These are phyloP conservation scores for Veloporphyrellus conicus DNA, from an alignment of 1,284 basidiomycete species.

Conservation along the genomic window DNA sequence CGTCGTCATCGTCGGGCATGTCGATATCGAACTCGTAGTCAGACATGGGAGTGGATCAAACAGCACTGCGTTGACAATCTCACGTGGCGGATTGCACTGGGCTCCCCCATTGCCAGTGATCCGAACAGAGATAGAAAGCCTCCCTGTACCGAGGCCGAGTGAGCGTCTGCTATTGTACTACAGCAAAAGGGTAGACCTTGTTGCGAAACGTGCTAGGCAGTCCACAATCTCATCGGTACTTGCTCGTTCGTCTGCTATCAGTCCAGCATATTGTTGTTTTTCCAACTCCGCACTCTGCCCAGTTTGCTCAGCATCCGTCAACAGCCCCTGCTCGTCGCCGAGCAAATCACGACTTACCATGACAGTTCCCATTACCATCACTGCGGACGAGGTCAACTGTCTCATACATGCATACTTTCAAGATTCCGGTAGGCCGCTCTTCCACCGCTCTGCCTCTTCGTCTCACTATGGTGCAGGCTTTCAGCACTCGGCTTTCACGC, in stretches of 20 bases:
- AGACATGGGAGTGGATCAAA: conserved; percentile 18
- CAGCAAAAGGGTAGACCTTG: no score
- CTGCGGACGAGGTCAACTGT: conserved; percentile 80
- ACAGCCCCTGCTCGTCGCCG: background rate
- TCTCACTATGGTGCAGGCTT: conserved; percentile 48
- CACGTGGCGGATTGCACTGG: conserved; percentile 10
- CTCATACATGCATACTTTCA: conserved; percentile 78
- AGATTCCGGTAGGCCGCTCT: conserved; percentile 58
- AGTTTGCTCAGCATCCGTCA: background rate
- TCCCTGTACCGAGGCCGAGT: background rate
- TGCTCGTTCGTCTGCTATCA: background rate
- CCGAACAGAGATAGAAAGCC: background rate
- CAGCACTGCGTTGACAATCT: background rate
- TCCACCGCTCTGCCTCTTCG: background rate
- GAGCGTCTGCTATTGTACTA: no score
- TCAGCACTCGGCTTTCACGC: conserved; percentile 70
- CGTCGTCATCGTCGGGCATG: conserved; percentile 29
- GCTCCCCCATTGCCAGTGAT: background rate
- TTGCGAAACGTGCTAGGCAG: no score
- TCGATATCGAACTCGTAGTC: conserved; percentile 29
- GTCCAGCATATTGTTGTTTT: conserved; percentile 13
- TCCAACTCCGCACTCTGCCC: conserved; percentile 31
- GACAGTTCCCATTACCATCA: conserved; percentile 55
- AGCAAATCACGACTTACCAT: conserved; percentile 18
- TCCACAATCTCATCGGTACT: no score